Base-by-base conservation (phyloP, 1,284 basidiomycete species). In the Ganoderma sinense region DNA sequence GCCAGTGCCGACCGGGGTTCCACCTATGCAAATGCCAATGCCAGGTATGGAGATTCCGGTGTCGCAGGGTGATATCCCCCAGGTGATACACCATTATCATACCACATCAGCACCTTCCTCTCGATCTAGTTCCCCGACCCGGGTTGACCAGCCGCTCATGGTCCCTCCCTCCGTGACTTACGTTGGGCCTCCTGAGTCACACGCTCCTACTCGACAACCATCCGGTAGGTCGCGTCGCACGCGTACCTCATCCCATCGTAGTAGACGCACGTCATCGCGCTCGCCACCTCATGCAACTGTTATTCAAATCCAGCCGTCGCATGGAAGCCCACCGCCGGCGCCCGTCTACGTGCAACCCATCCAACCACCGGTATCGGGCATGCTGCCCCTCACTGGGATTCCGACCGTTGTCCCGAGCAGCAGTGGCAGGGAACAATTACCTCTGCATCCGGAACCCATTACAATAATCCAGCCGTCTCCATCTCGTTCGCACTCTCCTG, bases 301-400 rank as follows among this genome's bases (percentile, higher is more conserved):
- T 7, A 29, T 53, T 29, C 51, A 53, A 26, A 26, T 48, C 11
- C 18, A 48, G 18, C 20, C 45, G n/a, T 48, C 51, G 20, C 23
- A 10, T 53, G 6, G 5, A 6, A 48, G 45, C 23, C 45, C 45
- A n/a, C 18, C 45, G 11, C 18, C 45, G 7, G 45, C 20, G 14
- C 45, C 45, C 45, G 45, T 48, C n/a, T 48, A 23, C 45, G 4
- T 18, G 29, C 53, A 56, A 29, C 51, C 70, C 41, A 70, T 4
- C 48, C 13, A 33, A 41, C 41, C 13, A 41, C 7, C 45, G 45
- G 18, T 18, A 33, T 41, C 23, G n/a, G 51, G 26, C 64, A 26
- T 33, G 23, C 55, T n/a, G 13, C 58, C 51, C 14, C 59, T n/a
- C 7, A 23, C 11, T 4, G 13, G 26, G 39, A 26, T 40, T 16